These are phyloP conservation scores for Eragrostis tef DNA, from an alignment of 202 grass and related monocot genomes.

Conservation along the genomic window DNA sequence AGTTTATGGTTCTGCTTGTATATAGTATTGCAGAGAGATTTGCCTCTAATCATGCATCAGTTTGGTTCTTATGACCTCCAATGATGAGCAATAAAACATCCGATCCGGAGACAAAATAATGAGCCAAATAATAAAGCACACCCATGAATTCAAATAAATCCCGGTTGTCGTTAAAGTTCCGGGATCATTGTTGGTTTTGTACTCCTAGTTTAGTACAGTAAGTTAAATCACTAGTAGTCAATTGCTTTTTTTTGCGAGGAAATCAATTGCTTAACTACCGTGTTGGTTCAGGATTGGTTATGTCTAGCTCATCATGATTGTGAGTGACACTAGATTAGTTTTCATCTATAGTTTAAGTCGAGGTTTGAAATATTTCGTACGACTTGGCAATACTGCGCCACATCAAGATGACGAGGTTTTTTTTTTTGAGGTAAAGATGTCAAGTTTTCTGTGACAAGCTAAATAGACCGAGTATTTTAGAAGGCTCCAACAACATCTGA, in stretches of 20 bases:
- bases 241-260: too few species aligned
- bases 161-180: background rate
- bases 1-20: background rate
- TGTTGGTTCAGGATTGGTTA: background rate
- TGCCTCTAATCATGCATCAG: background rate
- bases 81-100: background rate
- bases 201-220: background rate
- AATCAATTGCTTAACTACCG: background rate
- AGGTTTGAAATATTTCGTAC: too few species aligned
- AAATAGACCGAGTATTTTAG: too few species aligned
- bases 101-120: background rate
- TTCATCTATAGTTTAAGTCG: too few species aligned
- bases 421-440: too few species aligned
- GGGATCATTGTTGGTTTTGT: background rate
- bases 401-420: too few species aligned
- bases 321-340: too few species aligned
- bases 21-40: conserved; percentile 22
- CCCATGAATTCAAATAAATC: background rate
- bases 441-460: too few species aligned
- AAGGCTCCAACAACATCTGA: too few species aligned
- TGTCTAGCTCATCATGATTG: too few species aligned
- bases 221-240: background rate
- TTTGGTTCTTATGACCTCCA: background rate
- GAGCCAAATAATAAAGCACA: background rate
- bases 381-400: too few species aligned